phyloP scores from a whole-genome alignment of 371 early-diverging fungal species.

The Apophysomyces elegans region DNA sequence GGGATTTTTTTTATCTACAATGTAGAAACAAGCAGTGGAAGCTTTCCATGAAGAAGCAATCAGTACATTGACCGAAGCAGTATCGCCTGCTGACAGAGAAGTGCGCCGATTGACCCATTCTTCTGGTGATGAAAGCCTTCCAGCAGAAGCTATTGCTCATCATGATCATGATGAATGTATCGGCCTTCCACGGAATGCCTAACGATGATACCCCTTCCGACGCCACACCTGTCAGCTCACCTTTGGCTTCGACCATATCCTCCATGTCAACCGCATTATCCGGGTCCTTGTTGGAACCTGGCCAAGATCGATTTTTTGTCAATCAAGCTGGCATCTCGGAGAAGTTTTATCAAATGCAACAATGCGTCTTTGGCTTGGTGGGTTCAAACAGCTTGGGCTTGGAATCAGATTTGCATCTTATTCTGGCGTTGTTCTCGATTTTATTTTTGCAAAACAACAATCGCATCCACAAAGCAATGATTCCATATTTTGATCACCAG shows the following conservation, averaged over 20 bases:
- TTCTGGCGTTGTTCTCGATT: conserved; percentile 23
- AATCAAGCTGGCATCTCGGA: conserved; percentile 25
- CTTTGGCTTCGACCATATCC: conserved; percentile 12
- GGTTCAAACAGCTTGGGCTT: conserved; percentile 18
- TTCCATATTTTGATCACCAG: conserved; percentile 21
- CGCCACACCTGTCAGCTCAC: conserved; percentile 17
- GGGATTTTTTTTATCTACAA: background rate
- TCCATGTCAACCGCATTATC: conserved; percentile 20
- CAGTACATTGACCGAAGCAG: background rate
- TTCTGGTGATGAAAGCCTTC: background rate
- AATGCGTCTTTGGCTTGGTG: conserved; percentile 24
- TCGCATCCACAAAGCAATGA: conserved; percentile 22
- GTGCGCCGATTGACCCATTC: conserved; percentile 11
- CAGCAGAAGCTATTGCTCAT: too few species aligned
- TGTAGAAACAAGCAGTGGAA: background rate
- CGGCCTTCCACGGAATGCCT: background rate
- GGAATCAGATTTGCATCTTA: conserved; percentile 21
- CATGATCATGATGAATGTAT: too few species aligned
- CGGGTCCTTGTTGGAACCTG: conserved; percentile 16
- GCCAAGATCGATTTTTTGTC: conserved; percentile 19
- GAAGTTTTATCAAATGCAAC: conserved; percentile 27
- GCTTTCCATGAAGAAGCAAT: conserved; percentile 17
- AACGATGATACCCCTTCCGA: conserved; percentile 12
- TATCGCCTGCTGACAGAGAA: background rate
- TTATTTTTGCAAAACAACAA: conserved; percentile 27